Percentiles rank a stretch among this genome's conserved stretches.
These are phyloP conservation scores for Diaporthe sp. DNA, from an alignment of 2,329 filamentous ascomycete genomes.

Conservation along the genomic window DNA sequence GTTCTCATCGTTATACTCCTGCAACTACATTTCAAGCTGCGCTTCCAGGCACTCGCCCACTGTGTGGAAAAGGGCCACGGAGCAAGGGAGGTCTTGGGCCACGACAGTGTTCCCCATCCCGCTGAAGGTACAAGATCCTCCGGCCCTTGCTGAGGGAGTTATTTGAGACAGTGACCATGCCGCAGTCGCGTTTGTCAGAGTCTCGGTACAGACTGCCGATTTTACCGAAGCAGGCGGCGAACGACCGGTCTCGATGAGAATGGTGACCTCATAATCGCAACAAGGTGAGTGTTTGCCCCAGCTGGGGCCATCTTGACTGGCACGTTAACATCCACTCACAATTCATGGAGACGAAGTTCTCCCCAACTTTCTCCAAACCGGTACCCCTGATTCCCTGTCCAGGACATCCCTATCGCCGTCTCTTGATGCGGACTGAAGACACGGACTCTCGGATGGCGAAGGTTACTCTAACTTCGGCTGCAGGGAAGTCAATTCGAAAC, in stretches of 20 bases:
- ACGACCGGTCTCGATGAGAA: too few relatives aligned
- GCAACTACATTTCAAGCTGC: too few relatives aligned
- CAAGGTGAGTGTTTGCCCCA: background rate
- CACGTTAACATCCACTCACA: background rate
- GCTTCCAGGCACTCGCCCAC: background rate
- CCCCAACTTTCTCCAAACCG: conserved; percentile 12
- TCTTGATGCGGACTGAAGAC: background rate
- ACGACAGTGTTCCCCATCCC: too few relatives aligned
- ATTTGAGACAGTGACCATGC: background rate
- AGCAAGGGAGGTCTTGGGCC: background rate
- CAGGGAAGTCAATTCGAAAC: background rate
- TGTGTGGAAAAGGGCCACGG: background rate
- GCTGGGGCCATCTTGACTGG: too few relatives aligned
- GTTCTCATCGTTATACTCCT: background rate
- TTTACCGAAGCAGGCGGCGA: too few relatives aligned
- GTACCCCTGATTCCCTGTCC: background rate
- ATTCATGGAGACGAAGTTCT: background rate
- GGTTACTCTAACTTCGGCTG: conserved; percentile 5
- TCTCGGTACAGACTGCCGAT: too few relatives aligned
- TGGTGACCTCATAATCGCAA: background rate
- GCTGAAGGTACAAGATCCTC: too few relatives aligned
- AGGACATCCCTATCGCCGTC: background rate
- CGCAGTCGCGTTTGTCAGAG: too few relatives aligned
- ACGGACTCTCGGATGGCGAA: background rate
- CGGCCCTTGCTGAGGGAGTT: too few relatives aligned